Conservation (phyloP, 306 rosid species). For the Dalbergia cochinchinensis region DNA sequence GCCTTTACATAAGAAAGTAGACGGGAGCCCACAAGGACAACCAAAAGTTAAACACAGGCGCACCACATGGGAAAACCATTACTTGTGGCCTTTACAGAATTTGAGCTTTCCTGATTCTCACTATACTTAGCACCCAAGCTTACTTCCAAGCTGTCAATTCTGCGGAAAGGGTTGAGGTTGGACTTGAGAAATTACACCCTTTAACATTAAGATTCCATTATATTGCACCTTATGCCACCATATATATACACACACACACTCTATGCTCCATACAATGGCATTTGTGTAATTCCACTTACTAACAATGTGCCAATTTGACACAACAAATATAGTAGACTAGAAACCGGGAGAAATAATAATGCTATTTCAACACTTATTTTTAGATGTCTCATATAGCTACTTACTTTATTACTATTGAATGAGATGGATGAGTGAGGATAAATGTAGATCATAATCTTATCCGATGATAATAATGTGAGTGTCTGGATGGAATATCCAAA, state of each 20-base stretch:
- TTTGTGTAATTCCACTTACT: constrained; percentile 32
- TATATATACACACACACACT: not conserved
- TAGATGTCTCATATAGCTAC: too few species aligned
- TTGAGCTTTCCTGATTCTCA: constrained; percentile 48
- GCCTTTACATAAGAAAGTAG: constrained; percentile 25
- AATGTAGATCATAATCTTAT: too few species aligned
- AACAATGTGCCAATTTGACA: constrained; percentile 31
- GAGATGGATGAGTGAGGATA: too few species aligned
- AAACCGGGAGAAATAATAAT: not conserved
- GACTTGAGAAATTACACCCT: constrained; percentile 32
- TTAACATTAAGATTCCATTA: not conserved
- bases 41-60: constrained; percentile 43
- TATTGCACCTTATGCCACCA: constrained; percentile 45
- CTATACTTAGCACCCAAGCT: constrained; percentile 68
- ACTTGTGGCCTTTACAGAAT: constrained; percentile 41
- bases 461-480: too few species aligned
- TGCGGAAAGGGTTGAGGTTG: constrained; percentile 59
- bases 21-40: constrained; percentile 36
- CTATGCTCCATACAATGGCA: constrained; percentile 38
- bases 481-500: too few species aligned
- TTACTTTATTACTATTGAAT: too few species aligned
- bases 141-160: constrained; percentile 49
- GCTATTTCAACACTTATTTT: too few species aligned
- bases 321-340: not conserved
- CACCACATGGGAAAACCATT: constrained; percentile 52